Base-by-base conservation (phyloP, 306 rosid genomes). In the Morella rubra region DNA sequence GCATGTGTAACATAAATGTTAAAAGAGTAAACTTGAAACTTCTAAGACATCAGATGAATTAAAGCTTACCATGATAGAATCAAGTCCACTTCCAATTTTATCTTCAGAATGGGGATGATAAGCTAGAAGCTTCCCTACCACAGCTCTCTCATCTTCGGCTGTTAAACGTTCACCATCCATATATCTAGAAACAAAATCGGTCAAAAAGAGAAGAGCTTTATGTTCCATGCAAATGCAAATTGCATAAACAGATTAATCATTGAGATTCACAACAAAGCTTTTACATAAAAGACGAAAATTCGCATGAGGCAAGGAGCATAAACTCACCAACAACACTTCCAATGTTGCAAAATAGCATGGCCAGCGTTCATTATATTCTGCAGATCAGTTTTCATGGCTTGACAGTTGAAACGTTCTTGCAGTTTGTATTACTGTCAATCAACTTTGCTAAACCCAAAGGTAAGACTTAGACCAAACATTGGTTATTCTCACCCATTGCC, bases 21-120 rank as follows among this genome's bases (percentile, higher is more conserved):
- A 32, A 32, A 32, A 32, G 37, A 4, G 6, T 15, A 47, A 27
- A 75, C 7, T 12, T 10, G 9, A 59, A 37, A 73, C 67, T 7
- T 22, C 22, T 20, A 14, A 22, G n/a, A 24, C 52, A 45, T 24
- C 50, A 69, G 72, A 54, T 9, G 64, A 15, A 77, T 0, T 1
- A 81, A 64, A 51, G 62, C 62, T 40, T 81, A 92, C 99, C 97
- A 90, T 92, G 52, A 95, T 85, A 71, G 91, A 89, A 67, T 92
- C 96, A 53, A 92, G 87, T 64, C 93, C 99, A 47, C 93, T 85
- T 22, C 97, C 99, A 82, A 95, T 87, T 90, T 92, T 92, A 86
- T 90, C 97, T 59, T 90, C 83, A 11, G 88, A 86, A 42, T 84
- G 90, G 8, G 97, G 97, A 89, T 92, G 97, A 81, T 84, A 82